phyloP scores from a whole-genome alignment of 805 yeast genomes.

The Debaryomyces tyrocola region DNA sequence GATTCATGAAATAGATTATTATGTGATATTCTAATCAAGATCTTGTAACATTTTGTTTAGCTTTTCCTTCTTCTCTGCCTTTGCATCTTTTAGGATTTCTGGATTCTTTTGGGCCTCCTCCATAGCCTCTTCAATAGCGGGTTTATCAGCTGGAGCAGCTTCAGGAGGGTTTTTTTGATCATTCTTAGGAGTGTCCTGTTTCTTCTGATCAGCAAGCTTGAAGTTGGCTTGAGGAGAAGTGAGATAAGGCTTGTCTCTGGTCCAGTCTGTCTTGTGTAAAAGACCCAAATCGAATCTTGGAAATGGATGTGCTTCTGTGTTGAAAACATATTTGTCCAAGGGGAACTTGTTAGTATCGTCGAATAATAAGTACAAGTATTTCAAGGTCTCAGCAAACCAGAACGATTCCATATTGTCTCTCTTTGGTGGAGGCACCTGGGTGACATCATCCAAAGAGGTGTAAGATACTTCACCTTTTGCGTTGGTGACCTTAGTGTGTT shows the following conservation, averaged over 20 bases:
- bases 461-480: conserved; percentile 49
- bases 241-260: conserved; percentile 29
- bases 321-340: conserved; percentile 70
- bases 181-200: conserved; percentile 11
- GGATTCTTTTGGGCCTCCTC: conserved; percentile 40
- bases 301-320: conserved; percentile 92
- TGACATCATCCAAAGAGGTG: conserved; percentile 68
- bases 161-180: conserved; percentile 36
- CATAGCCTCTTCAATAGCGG: conserved; percentile 30
- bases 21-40: conserved; percentile 1
- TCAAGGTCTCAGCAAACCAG: conserved; percentile 93
- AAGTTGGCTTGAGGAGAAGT: conserved; percentile 10
- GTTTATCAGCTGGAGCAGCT: conserved; percentile 43
- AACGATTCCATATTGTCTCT: conserved; percentile 85
- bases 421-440: conserved; percentile 49
- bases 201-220: conserved; percentile 9
- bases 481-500: conserved; percentile 51
- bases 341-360: conserved; percentile 67
- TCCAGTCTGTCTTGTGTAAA: conserved; percentile 63
- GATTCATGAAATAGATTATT: neutral
- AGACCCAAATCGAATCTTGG: conserved; percentile 63
- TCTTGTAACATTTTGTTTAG: conserved; percentile 17
- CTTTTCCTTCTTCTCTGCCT: conserved; percentile 27
- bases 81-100: conserved; percentile 22
- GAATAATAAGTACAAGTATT: conserved; percentile 77